Evolutionary conservation across 2,329 filamentous ascomycete genomes (phyloP).

Genomic region (Alternaria sp.): DNA sequence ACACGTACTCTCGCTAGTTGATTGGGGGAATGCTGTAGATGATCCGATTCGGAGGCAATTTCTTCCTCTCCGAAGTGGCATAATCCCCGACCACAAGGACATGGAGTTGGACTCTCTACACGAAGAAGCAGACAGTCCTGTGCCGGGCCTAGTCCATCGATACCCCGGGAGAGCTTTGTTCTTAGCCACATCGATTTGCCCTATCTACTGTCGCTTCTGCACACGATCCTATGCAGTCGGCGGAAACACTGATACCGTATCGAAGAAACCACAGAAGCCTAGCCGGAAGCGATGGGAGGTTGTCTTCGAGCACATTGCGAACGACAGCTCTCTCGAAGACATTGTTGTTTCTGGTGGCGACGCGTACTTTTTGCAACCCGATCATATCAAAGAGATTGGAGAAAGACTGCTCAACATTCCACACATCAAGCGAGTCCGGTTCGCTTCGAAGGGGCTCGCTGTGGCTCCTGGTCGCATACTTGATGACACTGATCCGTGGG

Average conservation of each 20-base stretch:
- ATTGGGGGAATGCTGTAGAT: constrained; percentile 67
- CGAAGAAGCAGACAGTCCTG: constrained; percentile 65
- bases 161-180: constrained; percentile 71
- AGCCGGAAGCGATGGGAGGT: constrained; percentile 63
- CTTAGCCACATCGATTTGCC: constrained; percentile 67
- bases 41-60: constrained; percentile 70
- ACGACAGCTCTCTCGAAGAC: constrained; percentile 61
- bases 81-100: constrained; percentile 64
- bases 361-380: constrained; percentile 64
- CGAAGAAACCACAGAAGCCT: constrained; percentile 47
- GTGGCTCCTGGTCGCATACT: constrained; percentile 66
- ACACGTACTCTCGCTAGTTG: constrained; percentile 65
- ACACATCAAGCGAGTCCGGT: constrained; percentile 67
- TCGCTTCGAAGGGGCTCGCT: constrained; percentile 69
- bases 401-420: constrained; percentile 63
- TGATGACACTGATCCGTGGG: constrained; percentile 63
- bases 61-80: constrained; percentile 63
- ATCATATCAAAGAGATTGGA: constrained; percentile 64
- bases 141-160: constrained; percentile 67
- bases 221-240: constrained; percentile 69
- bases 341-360: constrained; percentile 71
- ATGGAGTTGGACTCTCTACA: constrained; percentile 67
- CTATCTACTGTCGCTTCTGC: constrained; percentile 70
- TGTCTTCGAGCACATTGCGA: constrained; percentile 66
- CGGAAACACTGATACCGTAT: constrained; percentile 61